Conservation (phyloP, 73 alveolate genomes). For the Durusdinium trenchii region DNA sequence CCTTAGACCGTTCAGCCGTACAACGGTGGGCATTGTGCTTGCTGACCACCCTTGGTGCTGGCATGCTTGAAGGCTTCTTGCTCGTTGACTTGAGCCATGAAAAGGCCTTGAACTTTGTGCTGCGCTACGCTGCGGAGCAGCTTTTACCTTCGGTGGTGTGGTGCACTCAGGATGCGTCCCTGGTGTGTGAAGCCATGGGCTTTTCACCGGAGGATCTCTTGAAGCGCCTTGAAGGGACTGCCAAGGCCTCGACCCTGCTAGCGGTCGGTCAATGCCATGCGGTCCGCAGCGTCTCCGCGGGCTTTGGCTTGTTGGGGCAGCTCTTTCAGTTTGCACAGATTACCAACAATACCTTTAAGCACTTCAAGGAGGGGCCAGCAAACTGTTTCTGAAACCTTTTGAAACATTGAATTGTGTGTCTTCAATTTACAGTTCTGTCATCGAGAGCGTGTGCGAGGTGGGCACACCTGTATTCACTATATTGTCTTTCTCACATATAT, state of each 20-base stretch:
- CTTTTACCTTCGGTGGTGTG: constrained; percentile 66
- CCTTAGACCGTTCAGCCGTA: constrained; percentile 5
- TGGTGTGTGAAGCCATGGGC: constrained; percentile 80
- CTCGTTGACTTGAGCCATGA: constrained; percentile 18
- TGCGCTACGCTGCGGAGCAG: constrained; percentile 76
- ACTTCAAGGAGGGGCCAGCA: too few relatives aligned
- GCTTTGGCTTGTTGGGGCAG: constrained; percentile 60
- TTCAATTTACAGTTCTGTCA: too few relatives aligned
- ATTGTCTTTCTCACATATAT: too few relatives aligned
- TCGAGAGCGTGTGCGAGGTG: too few relatives aligned
- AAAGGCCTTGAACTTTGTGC: neutral
- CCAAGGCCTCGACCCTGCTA: constrained; percentile 6
- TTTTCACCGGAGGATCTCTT: neutral
- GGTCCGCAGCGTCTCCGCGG: constrained; percentile 69
- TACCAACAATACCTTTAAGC: constrained; percentile 15
- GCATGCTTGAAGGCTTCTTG: constrained; percentile 52
- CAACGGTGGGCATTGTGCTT: constrained; percentile 9
- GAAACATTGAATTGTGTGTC: too few relatives aligned
- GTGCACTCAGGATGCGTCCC: constrained; percentile 69
- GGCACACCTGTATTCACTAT: too few relatives aligned
- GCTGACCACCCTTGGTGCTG: constrained; percentile 74
- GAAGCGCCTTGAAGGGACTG: constrained; percentile 7
- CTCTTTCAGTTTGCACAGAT: constrained; percentile 46
- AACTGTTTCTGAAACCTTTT: too few relatives aligned
- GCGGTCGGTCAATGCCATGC: constrained; percentile 86